phyloP scores from a whole-genome alignment of 108 stramenopile species.

The Parietichytrium sp. region DNA sequence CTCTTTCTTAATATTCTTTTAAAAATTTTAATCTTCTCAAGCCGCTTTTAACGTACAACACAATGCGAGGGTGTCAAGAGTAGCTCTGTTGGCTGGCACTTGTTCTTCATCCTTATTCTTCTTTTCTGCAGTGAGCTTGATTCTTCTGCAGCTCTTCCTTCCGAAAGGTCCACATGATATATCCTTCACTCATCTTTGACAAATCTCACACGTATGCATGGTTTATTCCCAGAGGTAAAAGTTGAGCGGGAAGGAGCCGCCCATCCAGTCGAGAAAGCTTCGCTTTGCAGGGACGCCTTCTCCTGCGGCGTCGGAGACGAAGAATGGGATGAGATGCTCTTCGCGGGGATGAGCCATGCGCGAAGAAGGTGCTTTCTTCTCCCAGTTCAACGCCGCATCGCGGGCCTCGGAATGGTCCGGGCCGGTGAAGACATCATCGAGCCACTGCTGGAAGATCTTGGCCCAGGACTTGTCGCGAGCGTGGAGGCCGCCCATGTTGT shows the following conservation, averaged over 20 bases:
- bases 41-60: too few species aligned
- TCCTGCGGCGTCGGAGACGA: slow-evolving; percentile 48
- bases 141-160: too few species aligned
- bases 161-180: too few species aligned
- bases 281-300: background rate
- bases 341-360: slow-evolving; percentile 53
- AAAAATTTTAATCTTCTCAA: too few species aligned
- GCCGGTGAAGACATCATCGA: slow-evolving; percentile 45
- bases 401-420: slow-evolving; percentile 32
- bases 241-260: slow-evolving; percentile 34
- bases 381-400: slow-evolving; percentile 46
- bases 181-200: too few species aligned
- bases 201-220: too few species aligned
- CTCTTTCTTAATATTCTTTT: too few species aligned
- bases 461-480: slow-evolving; percentile 34
- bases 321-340: slow-evolving; percentile 57
- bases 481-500: slow-evolving; percentile 61
- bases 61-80: too few species aligned
- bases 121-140: too few species aligned
- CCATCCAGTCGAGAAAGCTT: slow-evolving; percentile 6
- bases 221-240: slow-evolving; percentile 13
- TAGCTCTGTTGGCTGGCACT: too few species aligned
- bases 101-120: too few species aligned
- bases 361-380: slow-evolving; percentile 46
- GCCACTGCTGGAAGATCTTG: slow-evolving; percentile 50